Base-by-base conservation (phyloP, 1,284 basidiomycete species). In the Xerocomus nothofagi region DNA sequence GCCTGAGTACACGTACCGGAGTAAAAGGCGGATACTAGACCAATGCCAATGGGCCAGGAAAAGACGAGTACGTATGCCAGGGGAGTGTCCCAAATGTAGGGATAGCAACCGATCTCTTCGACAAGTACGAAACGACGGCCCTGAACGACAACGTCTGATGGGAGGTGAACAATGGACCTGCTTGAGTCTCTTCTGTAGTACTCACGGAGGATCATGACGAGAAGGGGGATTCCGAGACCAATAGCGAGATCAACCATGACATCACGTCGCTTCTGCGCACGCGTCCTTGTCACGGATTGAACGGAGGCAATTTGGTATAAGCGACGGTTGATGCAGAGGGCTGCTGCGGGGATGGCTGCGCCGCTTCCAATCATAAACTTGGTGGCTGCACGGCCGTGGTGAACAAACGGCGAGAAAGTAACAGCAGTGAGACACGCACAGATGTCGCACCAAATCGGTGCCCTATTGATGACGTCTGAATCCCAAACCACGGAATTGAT, bases 401-500 rank as follows among this genome's bases (percentile, higher is more conserved):
- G 29, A 62, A 45, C 31, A 14, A n/a, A 42, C 2, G 6, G 0
- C 12, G n/a, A 20, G n/a, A 37, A 18, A 14, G 6, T 0, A 24
- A n/a, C 23, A 10, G 1, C 1, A 3, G 3, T 3, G 9, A 4
- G 29, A 27, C 17, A 42, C 61, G 5, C 21, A 63, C 61, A 53
- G 6, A 67, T 63, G 8, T 63, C 87, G 58, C 87, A 89, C 82
- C 83, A 89, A 1, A 81, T 71, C 0, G 76, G 73, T 0, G 71
- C 72, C 20, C 57, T 63, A 29, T 79, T 69, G 14, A 71, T 57
- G 3, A 67, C 67, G 53, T 78, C 80, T 32, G 73, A 71, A 34
- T 70, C 66, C 84, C 85, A 89, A 11, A 82, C 60, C 3, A 83
- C 54, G 6, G 78, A 68, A 60, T 88, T 82, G 40, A 55, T 86